These are phyloP conservation scores for Citeromyces siamensis DNA, from an alignment of 1,139 yeast species.

Conservation along the genomic window DNA sequence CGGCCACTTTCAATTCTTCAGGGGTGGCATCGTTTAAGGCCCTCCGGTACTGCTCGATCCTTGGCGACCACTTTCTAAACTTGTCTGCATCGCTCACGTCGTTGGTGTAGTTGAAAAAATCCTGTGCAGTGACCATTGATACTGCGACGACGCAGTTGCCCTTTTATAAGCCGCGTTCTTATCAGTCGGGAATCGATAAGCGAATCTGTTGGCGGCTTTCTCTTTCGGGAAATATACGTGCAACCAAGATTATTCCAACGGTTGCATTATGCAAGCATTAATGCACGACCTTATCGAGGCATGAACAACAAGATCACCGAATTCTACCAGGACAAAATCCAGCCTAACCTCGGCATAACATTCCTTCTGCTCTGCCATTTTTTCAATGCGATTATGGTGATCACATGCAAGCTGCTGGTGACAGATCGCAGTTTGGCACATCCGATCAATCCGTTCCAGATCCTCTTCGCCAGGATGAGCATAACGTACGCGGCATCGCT, in stretches of 20 bases:
- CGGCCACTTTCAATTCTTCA: conserved; percentile 30
- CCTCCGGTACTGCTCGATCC: conserved; percentile 33
- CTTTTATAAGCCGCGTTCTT: conserved; percentile 14
- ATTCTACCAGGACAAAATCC: conserved; percentile 6
- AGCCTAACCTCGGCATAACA: conserved; percentile 19
- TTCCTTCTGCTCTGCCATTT: conserved; percentile 46
- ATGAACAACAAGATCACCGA: neutral
- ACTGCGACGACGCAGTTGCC: too few species aligned
- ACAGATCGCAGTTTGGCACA: conserved; percentile 41
- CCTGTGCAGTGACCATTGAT: conserved; percentile 16
- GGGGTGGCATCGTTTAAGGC: conserved; percentile 26
- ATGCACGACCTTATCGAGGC: too few species aligned
- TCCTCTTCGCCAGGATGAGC: conserved; percentile 63
- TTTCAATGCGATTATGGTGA: conserved; percentile 66
- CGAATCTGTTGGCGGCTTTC: too few species aligned
- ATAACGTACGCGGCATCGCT: conserved; percentile 53
- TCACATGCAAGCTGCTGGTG: conserved; percentile 59
- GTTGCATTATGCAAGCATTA: too few species aligned
- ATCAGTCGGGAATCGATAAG: too few species aligned
- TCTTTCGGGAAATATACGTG: too few species aligned
- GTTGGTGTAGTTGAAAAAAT: conserved; percentile 1
- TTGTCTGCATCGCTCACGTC: conserved; percentile 12
- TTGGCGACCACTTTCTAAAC: conserved; percentile 31
- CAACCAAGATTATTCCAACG: too few species aligned
- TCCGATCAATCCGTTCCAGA: conserved; percentile 68